These are phyloP conservation scores for Poronia punctata DNA, from an alignment of 495 filamentous ascomycete species.

Conservation along the genomic window DNA sequence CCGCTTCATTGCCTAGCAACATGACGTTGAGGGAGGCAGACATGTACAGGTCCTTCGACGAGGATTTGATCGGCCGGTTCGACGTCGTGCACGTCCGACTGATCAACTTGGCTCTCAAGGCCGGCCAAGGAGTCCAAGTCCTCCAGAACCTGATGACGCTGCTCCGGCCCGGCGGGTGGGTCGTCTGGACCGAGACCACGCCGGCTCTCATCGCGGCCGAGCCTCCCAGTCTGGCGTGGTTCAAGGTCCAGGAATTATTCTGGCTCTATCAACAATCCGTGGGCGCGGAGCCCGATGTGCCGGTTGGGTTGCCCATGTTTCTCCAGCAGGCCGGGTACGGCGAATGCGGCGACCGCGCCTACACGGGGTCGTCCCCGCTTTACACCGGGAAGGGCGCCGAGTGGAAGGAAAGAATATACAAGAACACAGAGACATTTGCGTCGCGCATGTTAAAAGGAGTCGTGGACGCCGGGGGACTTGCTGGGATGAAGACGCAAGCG, in stretches of 20 bases:
- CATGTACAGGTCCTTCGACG: neutral
- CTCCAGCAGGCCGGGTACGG: neutral
- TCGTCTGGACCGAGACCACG: neutral
- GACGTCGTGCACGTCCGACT: neutral
- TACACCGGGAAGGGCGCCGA: neutral
- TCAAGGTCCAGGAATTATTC: neutral
- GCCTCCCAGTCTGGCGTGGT: slow-evolving; percentile 1
- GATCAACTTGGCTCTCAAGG: neutral
- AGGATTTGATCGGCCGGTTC: neutral
- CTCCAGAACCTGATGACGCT: neutral
- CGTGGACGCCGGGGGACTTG: neutral
- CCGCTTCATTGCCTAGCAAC: neutral
- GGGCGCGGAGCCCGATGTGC: too few relatives aligned
- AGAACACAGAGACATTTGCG: neutral
- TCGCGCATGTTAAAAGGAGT: neutral
- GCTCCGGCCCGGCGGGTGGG: neutral
- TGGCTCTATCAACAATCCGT: too few relatives aligned
- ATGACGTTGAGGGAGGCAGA: neutral
- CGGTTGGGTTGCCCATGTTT: neutral
- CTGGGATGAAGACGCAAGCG: neutral
- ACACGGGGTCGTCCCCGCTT: neutral
- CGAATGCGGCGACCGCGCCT: neutral
- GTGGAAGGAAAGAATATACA: neutral
- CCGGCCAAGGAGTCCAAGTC: neutral
- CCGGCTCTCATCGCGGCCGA: neutral